Percentiles rank a stretch among this genome's conserved stretches.
These are phyloP conservation scores for Clavaria fumosa DNA, from an alignment of 768 basidiomycete species.

Conservation along the genomic window DNA sequence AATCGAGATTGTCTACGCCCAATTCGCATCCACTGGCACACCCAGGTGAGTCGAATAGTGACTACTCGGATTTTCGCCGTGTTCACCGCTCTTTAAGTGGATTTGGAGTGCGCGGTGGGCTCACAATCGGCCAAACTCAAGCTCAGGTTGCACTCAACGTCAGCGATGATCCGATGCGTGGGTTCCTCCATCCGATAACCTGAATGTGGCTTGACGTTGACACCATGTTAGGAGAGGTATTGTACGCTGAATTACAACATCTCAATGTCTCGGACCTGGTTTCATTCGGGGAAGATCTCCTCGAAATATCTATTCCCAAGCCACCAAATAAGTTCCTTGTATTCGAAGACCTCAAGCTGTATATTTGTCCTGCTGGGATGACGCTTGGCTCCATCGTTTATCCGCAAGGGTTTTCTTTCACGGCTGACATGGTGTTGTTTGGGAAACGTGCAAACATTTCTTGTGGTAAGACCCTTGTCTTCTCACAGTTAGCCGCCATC, in stretches of 20 bases:
- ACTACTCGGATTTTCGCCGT: not conserved
- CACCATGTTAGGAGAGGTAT: slow-evolving; percentile 2
- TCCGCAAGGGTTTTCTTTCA: slow-evolving; percentile 2
- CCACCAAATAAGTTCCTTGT: slow-evolving; percentile 6
- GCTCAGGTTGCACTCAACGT: slow-evolving; percentile 4
- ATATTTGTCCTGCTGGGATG: slow-evolving; percentile 3
- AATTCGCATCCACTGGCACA: not conserved
- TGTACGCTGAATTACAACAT: slow-evolving; percentile 2
- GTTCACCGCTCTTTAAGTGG: not conserved
- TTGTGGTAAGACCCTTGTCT: not conserved
- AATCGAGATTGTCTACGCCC: slow-evolving; percentile 1
- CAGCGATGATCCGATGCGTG: slow-evolving; percentile 7
- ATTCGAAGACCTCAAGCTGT: slow-evolving; percentile 5
- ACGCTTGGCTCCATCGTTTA: slow-evolving; percentile 6
- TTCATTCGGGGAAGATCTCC: slow-evolving; percentile 2
- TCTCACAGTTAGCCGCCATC: no score
- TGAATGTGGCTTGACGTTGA: no score
- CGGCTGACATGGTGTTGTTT: slow-evolving; percentile 5
- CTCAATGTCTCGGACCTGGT: slow-evolving; percentile 5
- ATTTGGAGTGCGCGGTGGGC: slow-evolving; percentile 4
- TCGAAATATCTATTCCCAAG: slow-evolving; percentile 1
- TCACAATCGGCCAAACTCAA: slow-evolving; percentile 2
- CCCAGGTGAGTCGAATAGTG: not conserved
- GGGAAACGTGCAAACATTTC: not conserved
- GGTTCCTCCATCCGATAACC: not conserved